Base-by-base conservation (phyloP, 2,329 filamentous ascomycete genomes). In the Raffaelea deltoideospora region DNA sequence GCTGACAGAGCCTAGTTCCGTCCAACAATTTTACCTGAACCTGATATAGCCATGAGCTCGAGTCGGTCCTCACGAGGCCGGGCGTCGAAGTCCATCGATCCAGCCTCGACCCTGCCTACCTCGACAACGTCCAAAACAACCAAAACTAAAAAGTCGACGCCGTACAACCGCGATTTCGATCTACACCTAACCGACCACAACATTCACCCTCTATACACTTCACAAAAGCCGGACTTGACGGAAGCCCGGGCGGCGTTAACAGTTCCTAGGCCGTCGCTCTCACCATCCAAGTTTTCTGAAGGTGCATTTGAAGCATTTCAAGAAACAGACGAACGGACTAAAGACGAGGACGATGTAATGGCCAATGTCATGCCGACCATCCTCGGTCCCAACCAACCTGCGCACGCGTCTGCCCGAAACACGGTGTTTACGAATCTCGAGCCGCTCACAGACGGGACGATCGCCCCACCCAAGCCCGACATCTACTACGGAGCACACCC, bases 381-480 rank as follows among this genome's bases (percentile, higher is more conserved):
- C 33, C 29, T 35, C 18, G 48, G 49, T n/a, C 24, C 49, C 43
- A 14, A 38, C 35, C 36, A 44, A 29, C 43, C 44, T 31, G 41
- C 28, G 14, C 52, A 41, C 23, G 44, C 41, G 48, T 43, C 45
- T 46, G 47, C 39, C 24, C 44, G 47, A 24, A 45, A 52, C 30
- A 45, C 52, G 9, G 19, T 43, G 6, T 62, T 63, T 37, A 41
- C 29, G 18, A 58, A 59, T 37, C 52, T 63, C 31, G 46, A 50
- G 15, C 46, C 42, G 30, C 46, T 65, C 23, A 58, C 51, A 4
- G 47, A 58, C 37, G 46, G 48, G 2, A 51, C 45, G 10, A 45
- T 52, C 13, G 39, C 46, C 18, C 37, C 45, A 15, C 45, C 51
- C 1, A 50, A 49, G 36, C 55, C 54, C 18, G 52, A 58, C 43